Percentiles rank a stretch among this genome's conserved stretches.
Conservation (phyloP, 2,329 filamentous ascomycete species). For the Sphaceloma murrayae region DNA sequence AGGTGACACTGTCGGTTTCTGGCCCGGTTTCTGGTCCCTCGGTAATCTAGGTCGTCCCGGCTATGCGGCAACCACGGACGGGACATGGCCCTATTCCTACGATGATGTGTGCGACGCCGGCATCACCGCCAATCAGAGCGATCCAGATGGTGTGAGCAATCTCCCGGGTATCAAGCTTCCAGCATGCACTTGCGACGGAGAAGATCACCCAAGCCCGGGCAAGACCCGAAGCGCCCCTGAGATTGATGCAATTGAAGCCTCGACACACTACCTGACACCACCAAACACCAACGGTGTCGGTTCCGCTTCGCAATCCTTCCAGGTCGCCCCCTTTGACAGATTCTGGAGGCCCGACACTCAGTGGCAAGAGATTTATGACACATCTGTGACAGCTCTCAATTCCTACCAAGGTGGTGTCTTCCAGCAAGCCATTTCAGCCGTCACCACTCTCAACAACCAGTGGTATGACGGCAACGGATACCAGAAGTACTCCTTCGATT, state of each 20-base stretch:
- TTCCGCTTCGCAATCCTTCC: conserved; percentile 41
- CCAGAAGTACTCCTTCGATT: conserved; percentile 49
- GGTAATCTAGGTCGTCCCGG: conserved; percentile 46
- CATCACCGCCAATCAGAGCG: conserved; percentile 43
- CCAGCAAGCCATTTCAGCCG: conserved; percentile 48
- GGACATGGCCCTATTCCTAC: conserved; percentile 48
- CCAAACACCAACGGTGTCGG: conserved; percentile 38
- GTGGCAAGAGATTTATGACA: conserved; percentile 57
- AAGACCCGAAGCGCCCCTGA: conserved; percentile 40
- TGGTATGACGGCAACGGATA: conserved; percentile 48
- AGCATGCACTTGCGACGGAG: conserved; percentile 37
- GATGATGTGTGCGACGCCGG: conserved; percentile 39
- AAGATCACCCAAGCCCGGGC: conserved; percentile 41
- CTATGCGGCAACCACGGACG: conserved; percentile 44
- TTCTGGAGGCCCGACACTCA: conserved; percentile 18
- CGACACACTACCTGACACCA: conserved; percentile 41
- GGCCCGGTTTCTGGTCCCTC: conserved; percentile 48
- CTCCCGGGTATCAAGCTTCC: conserved; percentile 38
- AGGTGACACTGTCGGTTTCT: conserved; percentile 40
- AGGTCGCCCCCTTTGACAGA: conserved; percentile 41
- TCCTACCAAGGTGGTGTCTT: conserved; percentile 45
- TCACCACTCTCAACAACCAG: conserved; percentile 44
- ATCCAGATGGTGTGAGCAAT: conserved; percentile 34
- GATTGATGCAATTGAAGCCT: conserved; percentile 41
- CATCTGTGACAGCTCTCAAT: conserved; percentile 36